A percentile compares a stretch with the other conserved stretches of the same genome.
phyloP scores from a whole-genome alignment of 1,284 basidiomycete species.

The Moesziomyces antarcticus region DNA sequence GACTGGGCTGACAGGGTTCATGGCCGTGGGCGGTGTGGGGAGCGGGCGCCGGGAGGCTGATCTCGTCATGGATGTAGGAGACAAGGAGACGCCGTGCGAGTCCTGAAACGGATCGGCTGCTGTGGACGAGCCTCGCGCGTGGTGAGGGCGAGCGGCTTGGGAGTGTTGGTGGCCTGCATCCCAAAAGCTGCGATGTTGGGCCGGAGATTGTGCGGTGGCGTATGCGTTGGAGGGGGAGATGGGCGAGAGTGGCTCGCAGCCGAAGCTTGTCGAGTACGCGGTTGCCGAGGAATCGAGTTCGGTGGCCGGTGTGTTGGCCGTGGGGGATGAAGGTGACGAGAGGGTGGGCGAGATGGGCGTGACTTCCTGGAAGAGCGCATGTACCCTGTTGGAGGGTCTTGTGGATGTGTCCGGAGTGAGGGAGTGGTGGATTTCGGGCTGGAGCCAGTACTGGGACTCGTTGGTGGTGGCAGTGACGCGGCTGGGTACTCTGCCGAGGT shows the following conservation, averaged over 20 bases:
- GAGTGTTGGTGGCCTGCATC: neutral
- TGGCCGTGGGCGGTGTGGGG: constrained; percentile 26
- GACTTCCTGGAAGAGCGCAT: constrained; percentile 33
- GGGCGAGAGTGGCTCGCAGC: constrained; percentile 17
- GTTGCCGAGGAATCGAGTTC: constrained; percentile 11
- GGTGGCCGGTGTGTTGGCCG: constrained; percentile 7
- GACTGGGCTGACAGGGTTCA: constrained; percentile 13
- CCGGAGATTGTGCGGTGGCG: constrained; percentile 10
- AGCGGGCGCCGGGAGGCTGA: constrained; percentile 26
- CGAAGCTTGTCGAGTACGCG: constrained; percentile 7
- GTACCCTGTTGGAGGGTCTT: constrained; percentile 16
- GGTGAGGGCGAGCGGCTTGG: neutral
- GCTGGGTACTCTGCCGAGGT: constrained; percentile 35
- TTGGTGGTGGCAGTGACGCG: constrained; percentile 31
- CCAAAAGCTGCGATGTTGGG: constrained; percentile 3
- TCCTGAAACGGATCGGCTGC: constrained; percentile 25
- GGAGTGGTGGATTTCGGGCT: constrained; percentile 5
- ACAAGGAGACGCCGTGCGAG: constrained; percentile 1
- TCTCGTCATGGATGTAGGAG: constrained; percentile 6
- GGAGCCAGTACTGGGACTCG: constrained; percentile 42
- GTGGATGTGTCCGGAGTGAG: neutral
- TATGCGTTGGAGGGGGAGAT: constrained; percentile 16
- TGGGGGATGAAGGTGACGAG: constrained; percentile 9
- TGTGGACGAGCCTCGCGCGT: constrained; percentile 9
- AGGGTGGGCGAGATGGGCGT: constrained; percentile 7